Conservation (phyloP, 306 rosid genomes). For the Amphicarpaea edgeworthii region DNA sequence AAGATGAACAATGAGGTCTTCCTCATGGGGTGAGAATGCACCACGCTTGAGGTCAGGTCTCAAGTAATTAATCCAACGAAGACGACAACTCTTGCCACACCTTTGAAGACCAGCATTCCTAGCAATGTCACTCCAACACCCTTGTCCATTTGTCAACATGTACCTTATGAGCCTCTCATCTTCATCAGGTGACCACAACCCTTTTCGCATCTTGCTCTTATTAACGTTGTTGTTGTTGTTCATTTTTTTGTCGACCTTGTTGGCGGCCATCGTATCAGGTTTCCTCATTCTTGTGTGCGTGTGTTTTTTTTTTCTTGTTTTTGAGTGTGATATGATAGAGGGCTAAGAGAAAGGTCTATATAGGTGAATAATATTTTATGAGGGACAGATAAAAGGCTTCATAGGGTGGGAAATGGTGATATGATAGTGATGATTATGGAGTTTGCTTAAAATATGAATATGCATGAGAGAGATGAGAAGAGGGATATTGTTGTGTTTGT, state of each 20-base stretch:
- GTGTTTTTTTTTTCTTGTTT: neutral
- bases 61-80: conserved; percentile 89
- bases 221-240: too few relatives aligned
- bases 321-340: conserved; percentile 41
- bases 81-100: conserved; percentile 87
- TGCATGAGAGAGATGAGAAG: conserved; percentile 37
- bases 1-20: conserved; percentile 67
- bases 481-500: conserved; percentile 63
- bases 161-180: conserved; percentile 80
- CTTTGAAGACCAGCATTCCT: conserved; percentile 76
- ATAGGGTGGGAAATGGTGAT: conserved; percentile 67
- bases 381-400: conserved; percentile 56
- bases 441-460: conserved; percentile 75
- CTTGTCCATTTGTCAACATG: conserved; percentile 82
- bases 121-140: conserved; percentile 85
- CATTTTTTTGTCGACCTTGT: conserved; percentile 41
- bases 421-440: conserved; percentile 59
- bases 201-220: conserved; percentile 63
- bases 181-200: conserved; percentile 87
- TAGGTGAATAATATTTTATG: conserved; percentile 38
- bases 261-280: conserved; percentile 36
- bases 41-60: conserved; percentile 88
- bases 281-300: conserved; percentile 45
- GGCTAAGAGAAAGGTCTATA: conserved; percentile 44
- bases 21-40: conserved; percentile 75